Evolutionary conservation across 1,284 basidiomycete species (phyloP).

Genomic region (Rhodotorula sp.): DNA sequence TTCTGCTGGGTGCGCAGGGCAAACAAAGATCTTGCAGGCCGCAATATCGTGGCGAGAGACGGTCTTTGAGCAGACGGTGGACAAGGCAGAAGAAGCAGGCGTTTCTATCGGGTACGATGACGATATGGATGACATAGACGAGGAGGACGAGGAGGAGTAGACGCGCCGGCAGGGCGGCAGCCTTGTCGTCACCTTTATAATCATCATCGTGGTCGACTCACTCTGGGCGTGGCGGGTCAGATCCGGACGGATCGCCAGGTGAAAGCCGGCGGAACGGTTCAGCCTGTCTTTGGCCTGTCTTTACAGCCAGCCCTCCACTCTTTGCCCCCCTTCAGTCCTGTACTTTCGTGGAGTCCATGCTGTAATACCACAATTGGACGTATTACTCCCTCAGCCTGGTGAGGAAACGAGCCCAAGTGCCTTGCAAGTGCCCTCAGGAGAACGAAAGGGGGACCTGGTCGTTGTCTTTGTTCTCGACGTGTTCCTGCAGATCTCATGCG

Average conservation of each 20-base stretch:
- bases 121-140: conserved; percentile 35
- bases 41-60: conserved; percentile 19
- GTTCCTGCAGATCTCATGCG: no score
- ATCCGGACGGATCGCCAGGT: background rate
- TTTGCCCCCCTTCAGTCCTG: no score
- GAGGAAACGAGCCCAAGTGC: no score
- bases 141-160: background rate
- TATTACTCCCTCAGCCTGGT: no score
- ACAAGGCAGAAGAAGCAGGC: conserved; percentile 33
- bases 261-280: background rate
- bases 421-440: no score
- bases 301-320: no score
- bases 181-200: background rate
- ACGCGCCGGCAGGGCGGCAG: background rate
- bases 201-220: background rate
- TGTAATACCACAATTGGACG: no score
- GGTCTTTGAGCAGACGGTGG: conserved; percentile 23
- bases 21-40: conserved; percentile 33
- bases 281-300: no score
- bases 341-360: no score
- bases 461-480: no score
- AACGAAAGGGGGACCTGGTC: no score
- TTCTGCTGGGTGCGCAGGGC: conserved; percentile 23
- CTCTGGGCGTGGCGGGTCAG: conserved; percentile 2
- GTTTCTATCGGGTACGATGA: conserved; percentile 46